phyloP scores from a whole-genome alignment of 306 rosid species.

The Begonia fuchsioides region DNA sequence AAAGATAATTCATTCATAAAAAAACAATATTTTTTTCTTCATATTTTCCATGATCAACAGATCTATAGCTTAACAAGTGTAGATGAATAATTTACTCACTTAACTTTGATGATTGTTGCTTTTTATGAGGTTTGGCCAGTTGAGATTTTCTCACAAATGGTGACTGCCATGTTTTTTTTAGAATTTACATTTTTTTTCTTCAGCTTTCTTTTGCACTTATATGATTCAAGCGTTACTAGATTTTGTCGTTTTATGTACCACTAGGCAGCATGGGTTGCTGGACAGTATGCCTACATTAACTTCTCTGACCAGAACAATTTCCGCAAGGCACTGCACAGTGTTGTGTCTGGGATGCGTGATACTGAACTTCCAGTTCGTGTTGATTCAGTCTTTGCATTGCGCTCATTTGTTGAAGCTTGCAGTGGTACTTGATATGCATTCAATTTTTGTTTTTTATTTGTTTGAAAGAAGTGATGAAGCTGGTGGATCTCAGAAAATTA shows the following conservation, averaged over 20 bases:
- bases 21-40: no score
- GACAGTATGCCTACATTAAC: conserved; percentile 80
- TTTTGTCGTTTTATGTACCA: conserved; percentile 8
- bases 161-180: no score
- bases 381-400: conserved; percentile 90
- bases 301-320: conserved; percentile 81
- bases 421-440: conserved; percentile 27
- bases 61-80: no score
- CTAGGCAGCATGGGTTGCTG: conserved; percentile 98
- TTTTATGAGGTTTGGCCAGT: no score
- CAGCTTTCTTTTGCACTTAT: no score
- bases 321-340: conserved; percentile 75
- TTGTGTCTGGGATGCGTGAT: conserved; percentile 81
- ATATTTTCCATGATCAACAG: no score
- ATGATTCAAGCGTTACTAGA: no score
- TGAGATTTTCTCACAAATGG: no score
- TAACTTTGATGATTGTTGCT: no score
- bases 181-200: no score
- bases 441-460: not conserved
- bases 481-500: not conserved
- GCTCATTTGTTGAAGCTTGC: conserved; percentile 92
- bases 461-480: not conserved
- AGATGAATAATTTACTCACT: no score
- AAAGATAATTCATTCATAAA: no score
- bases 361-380: conserved; percentile 91